Conservation (phyloP, 2,329 filamentous ascomycete genomes). For the Curvularia lunata region DNA sequence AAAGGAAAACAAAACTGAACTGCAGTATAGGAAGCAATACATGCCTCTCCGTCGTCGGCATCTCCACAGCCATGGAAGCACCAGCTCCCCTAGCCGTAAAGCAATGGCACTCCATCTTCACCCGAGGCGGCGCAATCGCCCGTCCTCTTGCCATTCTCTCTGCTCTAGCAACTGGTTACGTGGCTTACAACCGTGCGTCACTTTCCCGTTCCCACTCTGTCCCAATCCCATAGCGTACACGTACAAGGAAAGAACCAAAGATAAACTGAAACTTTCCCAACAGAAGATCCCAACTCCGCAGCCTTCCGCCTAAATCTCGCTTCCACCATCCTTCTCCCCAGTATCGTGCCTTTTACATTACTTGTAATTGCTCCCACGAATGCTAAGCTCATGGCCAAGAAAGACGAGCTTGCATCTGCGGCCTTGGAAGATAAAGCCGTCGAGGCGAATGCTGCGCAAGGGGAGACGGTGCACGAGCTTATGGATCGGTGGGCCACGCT, state of each 20-base stretch:
- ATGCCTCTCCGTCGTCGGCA: conserved; percentile 51
- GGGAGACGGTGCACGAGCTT: conserved; percentile 58
- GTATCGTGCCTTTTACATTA: conserved; percentile 61
- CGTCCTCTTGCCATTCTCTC: conserved; percentile 52
- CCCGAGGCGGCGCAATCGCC: conserved; percentile 49
- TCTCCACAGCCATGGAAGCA: conserved; percentile 62
- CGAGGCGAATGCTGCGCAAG: conserved; percentile 49
- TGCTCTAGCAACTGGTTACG: conserved; percentile 53
- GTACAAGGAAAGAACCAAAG: neutral
- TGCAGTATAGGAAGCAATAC: conserved; percentile 6
- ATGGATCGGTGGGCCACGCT: conserved; percentile 63
- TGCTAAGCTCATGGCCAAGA: conserved; percentile 55
- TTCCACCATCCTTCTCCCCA: conserved; percentile 55
- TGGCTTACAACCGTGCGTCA: conserved; percentile 53
- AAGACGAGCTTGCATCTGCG: conserved; percentile 47
- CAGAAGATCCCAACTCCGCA: conserved; percentile 38
- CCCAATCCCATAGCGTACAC: neutral
- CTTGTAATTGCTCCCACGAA: conserved; percentile 58
- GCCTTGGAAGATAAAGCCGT: conserved; percentile 46
- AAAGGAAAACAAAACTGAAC: neutral
- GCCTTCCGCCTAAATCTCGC: conserved; percentile 54
- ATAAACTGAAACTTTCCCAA: conserved; percentile 10
- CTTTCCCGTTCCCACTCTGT: neutral
- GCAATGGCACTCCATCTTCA: conserved; percentile 60
- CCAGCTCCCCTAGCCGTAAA: conserved; percentile 62